Percentiles rank a stretch among this genome's conserved stretches.
Evolutionary conservation across 2,329 filamentous ascomycete genomes (phyloP).

Genomic region (Hypoxylon sp.): DNA sequence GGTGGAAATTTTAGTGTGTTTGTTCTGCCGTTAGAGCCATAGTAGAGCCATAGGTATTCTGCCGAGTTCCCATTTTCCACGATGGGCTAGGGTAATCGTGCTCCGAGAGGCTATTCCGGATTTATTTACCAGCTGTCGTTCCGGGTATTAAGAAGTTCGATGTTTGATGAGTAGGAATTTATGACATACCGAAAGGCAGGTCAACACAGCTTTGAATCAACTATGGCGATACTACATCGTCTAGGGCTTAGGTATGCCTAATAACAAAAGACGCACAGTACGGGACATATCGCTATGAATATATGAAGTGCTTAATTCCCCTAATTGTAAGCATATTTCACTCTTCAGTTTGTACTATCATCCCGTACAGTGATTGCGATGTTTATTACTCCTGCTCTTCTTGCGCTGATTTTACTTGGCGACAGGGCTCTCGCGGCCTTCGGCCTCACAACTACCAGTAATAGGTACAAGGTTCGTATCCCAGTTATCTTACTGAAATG

Average conservation of each 20-base stretch:
- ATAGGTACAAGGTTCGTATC: constrained; percentile 30
- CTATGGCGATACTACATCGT: background rate
- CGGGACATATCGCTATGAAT: background rate
- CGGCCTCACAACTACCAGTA: constrained; percentile 34
- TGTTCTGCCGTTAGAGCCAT: constrained; percentile 22
- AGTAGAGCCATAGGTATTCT: constrained; percentile 23
- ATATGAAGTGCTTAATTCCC: background rate
- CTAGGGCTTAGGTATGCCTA: background rate
- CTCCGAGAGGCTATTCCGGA: constrained; percentile 20
- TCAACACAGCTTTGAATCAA: background rate
- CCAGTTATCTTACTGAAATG: background rate
- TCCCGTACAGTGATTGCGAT: constrained; percentile 6
- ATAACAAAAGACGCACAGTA: background rate
- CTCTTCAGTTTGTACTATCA: background rate
- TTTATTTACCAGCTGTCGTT: background rate
- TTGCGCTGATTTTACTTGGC: constrained; percentile 17
- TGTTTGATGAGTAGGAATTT: background rate
- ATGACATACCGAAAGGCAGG: background rate
- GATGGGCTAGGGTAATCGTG: constrained; percentile 16
- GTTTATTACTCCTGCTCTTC: constrained; percentile 17
- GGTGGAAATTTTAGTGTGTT: constrained; percentile 14
- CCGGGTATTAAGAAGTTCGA: constrained; percentile 22
- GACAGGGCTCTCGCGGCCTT: constrained; percentile 31
- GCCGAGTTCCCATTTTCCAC: constrained; percentile 28
- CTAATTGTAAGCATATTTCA: background rate